phyloP scores from a whole-genome alignment of 257 asterid genomes.

The Echites panduratus region DNA sequence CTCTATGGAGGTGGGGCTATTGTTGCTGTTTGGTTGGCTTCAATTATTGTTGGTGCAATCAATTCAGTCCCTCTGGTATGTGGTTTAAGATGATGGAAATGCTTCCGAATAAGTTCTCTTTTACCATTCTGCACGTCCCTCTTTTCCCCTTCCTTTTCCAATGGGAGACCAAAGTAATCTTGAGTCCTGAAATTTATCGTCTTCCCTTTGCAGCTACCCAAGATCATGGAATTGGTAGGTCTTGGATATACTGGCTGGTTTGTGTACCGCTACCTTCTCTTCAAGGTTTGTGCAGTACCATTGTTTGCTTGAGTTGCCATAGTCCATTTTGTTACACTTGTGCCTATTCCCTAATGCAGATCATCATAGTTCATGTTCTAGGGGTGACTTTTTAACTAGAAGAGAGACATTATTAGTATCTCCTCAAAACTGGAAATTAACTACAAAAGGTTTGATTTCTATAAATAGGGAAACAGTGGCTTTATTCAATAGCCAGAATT shows the following conservation, averaged over 20 bases:
- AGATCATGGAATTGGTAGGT: constrained; percentile 92
- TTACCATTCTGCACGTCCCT: background rate
- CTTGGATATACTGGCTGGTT: constrained; percentile 99
- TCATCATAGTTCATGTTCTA: background rate
- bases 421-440: background rate
- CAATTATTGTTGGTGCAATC: constrained; percentile 68
- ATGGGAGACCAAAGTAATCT: background rate
- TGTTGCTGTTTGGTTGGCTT: constrained; percentile 79
- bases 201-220: constrained; percentile 63
- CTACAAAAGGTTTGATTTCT: background rate
- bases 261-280: constrained; percentile 95
- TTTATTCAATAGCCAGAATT: background rate
- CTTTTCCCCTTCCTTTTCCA: background rate
- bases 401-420: background rate
- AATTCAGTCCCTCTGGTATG: constrained; percentile 93
- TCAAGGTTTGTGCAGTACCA: constrained; percentile 53
- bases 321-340: background rate
- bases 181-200: background rate
- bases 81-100: constrained; percentile 8
- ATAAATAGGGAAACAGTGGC: background rate
- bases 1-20: constrained; percentile 82
- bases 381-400: background rate
- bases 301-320: background rate
- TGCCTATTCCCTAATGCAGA: background rate
- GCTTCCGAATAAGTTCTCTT: background rate